Evolutionary conservation across 2,329 filamentous ascomycete species (phyloP).

Genomic region (Davidsoniella virescens): DNA sequence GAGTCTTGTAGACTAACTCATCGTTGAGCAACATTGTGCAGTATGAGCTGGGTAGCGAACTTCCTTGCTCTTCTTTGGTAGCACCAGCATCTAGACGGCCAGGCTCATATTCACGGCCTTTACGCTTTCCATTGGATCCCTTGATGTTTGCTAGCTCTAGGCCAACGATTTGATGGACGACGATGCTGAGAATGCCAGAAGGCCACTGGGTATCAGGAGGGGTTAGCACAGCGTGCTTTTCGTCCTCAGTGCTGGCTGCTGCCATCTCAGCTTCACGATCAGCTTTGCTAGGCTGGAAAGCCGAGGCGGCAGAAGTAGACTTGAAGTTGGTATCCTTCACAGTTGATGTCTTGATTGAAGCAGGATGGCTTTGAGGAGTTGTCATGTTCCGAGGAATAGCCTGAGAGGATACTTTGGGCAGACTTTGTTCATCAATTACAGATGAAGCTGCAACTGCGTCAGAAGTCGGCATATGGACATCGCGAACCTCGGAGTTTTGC

Average conservation of each 20-base stretch:
- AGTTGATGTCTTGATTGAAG: background rate
- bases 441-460: constrained; percentile 9
- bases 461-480: constrained; percentile 5
- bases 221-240: constrained; percentile 76
- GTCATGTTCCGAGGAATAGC: background rate
- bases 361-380: background rate
- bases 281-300: constrained; percentile 2
- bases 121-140: constrained; percentile 56
- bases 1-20: constrained; percentile 80
- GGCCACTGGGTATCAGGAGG: constrained; percentile 95
- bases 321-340: background rate
- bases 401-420: background rate
- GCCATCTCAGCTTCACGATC: constrained; percentile 48
- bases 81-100: constrained; percentile 70
- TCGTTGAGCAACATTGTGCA: constrained; percentile 88
- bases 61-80: constrained; percentile 67
- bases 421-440: constrained; percentile 1
- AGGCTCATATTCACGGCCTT: constrained; percentile 76
- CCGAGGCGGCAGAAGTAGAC: background rate
- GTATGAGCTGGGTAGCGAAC: constrained; percentile 73
- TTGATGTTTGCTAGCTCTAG: constrained; percentile 84
- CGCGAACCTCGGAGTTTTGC: background rate
- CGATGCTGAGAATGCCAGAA: constrained; percentile 68
- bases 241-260: constrained; percentile 26
- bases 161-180: constrained; percentile 91